Evolutionary conservation across 352 stramenopile genomes (phyloP), one percentile per base, ranked within the genome.

Genomic region (Pythium coloratum): DNA sequence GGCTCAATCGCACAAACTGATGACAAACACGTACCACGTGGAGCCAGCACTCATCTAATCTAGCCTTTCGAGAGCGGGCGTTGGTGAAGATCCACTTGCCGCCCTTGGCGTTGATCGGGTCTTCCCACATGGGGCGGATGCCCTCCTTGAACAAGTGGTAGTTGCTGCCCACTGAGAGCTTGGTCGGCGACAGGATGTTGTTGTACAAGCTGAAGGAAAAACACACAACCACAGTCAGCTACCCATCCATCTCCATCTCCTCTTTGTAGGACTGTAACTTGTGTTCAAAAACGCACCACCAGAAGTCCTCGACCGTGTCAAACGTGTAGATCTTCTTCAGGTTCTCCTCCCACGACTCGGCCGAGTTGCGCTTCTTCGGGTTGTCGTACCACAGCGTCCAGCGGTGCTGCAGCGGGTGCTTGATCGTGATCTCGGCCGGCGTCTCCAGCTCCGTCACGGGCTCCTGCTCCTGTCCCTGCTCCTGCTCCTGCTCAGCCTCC

Each of bases 61-160:
- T 80, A n/a, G 91, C 83, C 67, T 91, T 93, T 66, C 97, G 91
- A 56, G 93, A 92, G 70, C 97, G 97, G 47, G 92, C 81, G 54
- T 99, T 97, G 16, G 95, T 98, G 44, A 99, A 91, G 64, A 99
- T 97, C 84, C 97, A 99, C 80, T 99, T 99, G 67, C 97, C 97
- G 36, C 97, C 97, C 75, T 88, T 98, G 66, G 77, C 86, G 76
- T 99, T 99, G 44, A 89, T 81, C 26, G 89, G 84, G 75, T 99
- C 96, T 80, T 99, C 97, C 97, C 97, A 99, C 91, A 98, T 99
- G 26, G 97, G 97, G 59, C 95, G 86, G 49, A 99, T 93, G 53
- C 96, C 96, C 51, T 98, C 84, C 76, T 98, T 98, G 76, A 99
- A 99, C 67, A 99, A 82, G 74, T 98, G 96, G 78, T 99, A 99